Conservation (phyloP, 495 filamentous ascomycete genomes). For the Penicillium silybi region DNA sequence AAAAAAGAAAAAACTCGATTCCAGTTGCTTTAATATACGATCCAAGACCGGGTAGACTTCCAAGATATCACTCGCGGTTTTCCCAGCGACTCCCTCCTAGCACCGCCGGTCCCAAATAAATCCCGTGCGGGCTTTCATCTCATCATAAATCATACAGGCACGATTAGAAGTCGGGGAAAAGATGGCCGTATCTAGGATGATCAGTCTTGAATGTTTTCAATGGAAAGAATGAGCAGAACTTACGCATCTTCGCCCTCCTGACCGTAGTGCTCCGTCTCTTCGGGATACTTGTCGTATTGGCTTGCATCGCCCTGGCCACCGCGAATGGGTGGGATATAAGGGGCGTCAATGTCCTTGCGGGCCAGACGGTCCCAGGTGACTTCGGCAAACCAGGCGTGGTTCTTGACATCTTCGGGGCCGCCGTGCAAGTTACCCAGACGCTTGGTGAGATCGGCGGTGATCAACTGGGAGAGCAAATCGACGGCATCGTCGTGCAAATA, state of each 20-base stretch:
- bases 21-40: slow-evolving; percentile 24
- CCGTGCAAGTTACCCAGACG: slow-evolving; percentile 89
- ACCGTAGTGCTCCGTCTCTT: slow-evolving; percentile 92
- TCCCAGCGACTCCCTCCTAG: slow-evolving; percentile 15
- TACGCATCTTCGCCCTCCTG: slow-evolving; percentile 73
- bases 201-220: slow-evolving; percentile 10
- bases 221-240: slow-evolving; percentile 36
- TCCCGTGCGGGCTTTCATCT: slow-evolving; percentile 29
- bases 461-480: slow-evolving; percentile 84
- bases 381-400: slow-evolving; percentile 92
- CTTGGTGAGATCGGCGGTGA: slow-evolving; percentile 93
- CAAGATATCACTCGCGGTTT: slow-evolving; percentile 17
- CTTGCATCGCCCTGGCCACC: slow-evolving; percentile 92
- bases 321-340: slow-evolving; percentile 94
- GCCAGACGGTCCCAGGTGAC: slow-evolving; percentile 94
- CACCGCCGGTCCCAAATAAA: slow-evolving; percentile 9
- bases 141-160: slow-evolving; percentile 37
- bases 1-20: slow-evolving; percentile 23
- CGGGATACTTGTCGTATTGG: slow-evolving; percentile 96
- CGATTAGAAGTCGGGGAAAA: slow-evolving; percentile 69
- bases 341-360: slow-evolving; percentile 96
- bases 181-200: slow-evolving; percentile 55
- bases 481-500: slow-evolving; percentile 94
- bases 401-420: slow-evolving; percentile 91
- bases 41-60: slow-evolving; percentile 9